phyloP scores from a whole-genome alignment of 1,139 yeast genomes.

The Hemisphaericaspora xylofermentans region DNA sequence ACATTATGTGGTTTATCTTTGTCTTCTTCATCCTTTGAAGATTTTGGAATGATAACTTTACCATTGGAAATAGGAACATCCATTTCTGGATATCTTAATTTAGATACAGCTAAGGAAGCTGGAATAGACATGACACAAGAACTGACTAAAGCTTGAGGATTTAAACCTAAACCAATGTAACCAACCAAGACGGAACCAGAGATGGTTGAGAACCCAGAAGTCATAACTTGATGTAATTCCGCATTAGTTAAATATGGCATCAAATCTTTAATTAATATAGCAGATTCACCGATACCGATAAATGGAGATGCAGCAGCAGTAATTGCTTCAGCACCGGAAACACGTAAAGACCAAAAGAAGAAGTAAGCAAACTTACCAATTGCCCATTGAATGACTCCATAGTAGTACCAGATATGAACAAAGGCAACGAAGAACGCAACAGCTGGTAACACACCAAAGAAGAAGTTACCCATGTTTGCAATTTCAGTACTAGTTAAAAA shows the following conservation, averaged over 20 bases:
- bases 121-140: conserved; percentile 75
- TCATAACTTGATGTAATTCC: conserved; percentile 65
- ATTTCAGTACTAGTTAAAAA: conserved; percentile 49
- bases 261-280: conserved; percentile 61
- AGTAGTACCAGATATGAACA: conserved; percentile 61
- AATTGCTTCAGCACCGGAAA: conserved; percentile 67
- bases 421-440: conserved; percentile 65
- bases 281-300: conserved; percentile 69
- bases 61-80: conserved; percentile 57
- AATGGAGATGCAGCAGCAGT: conserved; percentile 73
- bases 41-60: conserved; percentile 46
- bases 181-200: conserved; percentile 68
- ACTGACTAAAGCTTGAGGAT: conserved; percentile 63
- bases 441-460: conserved; percentile 61
- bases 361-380: conserved; percentile 58
- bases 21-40: conserved; percentile 30
- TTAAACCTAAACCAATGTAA: conserved; percentile 63
- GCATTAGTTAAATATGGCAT: conserved; percentile 62
- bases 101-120: conserved; percentile 63
- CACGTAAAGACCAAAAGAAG: conserved; percentile 62
- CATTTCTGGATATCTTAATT: conserved; percentile 61
- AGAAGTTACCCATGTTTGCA: conserved; percentile 47
- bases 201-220: conserved; percentile 67
- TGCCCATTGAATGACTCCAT: conserved; percentile 62
- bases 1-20: conserved; percentile 51